Evolutionary conservation across 2,329 filamentous ascomycete species (phyloP), one percentile per base, ranked within the genome.

Genomic region (Trematosphaeria pertusa): DNA sequence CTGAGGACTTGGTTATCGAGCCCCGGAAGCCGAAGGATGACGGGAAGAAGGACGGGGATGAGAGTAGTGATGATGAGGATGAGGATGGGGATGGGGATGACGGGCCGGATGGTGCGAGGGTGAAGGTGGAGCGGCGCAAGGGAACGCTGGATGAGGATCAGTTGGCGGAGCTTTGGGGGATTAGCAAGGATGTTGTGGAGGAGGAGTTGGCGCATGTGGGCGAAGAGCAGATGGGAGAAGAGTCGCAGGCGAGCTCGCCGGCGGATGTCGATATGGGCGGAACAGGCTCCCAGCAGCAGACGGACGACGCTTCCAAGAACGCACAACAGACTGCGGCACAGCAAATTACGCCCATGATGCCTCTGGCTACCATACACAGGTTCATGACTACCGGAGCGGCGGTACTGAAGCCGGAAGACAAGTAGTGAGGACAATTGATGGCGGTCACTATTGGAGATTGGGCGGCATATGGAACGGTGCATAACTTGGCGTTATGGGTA

Each of bases 1-100:
- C 65, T 3, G 40, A 46, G 10, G 64, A 69, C 10, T 70, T 62
- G 64, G 58, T 49, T 1, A 54, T 70, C 18, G 58, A 64, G 32
- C 48, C 59, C 1, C 51, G 47, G 8, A 61, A 56, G 33, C 17
- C 52, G 9, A 37, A 43, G 11, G 50, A 38, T 19, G 49, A 57
- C 4, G 45, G 54, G 1, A 43, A 50, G 1, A 52, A 58, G 3
- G 57, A 53, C 0, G 55, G 41, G 3, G 57, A 52, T 12, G 46
- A 49, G 5, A n/a, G n/a, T n/a, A 28, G 24, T 12, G 8, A 55
- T 1, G 44, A 51, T 2, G 53, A 57, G 3, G 57, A 54, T 0
- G 56, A 43, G 4, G 57, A 53, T 11, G 46, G 48, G 5, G 42
- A 55, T 8, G 50, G 53, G 2, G 35, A 44, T 14, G 49, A 50